phyloP scores from a whole-genome alignment of 805 yeast genomes.

The Cyberlindnera saturnus region DNA sequence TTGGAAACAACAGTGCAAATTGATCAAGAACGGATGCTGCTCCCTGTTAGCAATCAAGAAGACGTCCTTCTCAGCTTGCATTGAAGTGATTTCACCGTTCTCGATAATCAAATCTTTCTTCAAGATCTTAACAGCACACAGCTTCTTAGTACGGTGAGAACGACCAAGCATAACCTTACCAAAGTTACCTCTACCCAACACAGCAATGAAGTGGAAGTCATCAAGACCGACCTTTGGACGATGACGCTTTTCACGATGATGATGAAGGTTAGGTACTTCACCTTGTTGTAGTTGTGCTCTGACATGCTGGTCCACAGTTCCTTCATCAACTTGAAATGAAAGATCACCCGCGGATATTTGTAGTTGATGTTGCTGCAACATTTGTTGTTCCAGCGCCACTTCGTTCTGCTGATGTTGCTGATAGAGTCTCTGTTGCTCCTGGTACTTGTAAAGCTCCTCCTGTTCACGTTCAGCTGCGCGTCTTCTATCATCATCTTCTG shows the following conservation, averaged over 20 bases:
- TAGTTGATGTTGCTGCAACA: conserved; percentile 16
- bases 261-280: conserved; percentile 3
- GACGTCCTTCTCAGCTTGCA: conserved; percentile 90
- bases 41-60: conserved; percentile 78
- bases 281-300: conserved; percentile 2
- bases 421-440: conserved; percentile 7
- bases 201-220: conserved; percentile 91
- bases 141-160: conserved; percentile 68
- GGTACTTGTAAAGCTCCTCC: conserved; percentile 1
- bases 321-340: conserved; percentile 14
- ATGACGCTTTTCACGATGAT: conserved; percentile 26
- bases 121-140: conserved; percentile 94
- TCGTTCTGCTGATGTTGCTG: conserved; percentile 4
- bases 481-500: conserved; percentile 9
- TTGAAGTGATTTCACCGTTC: conserved; percentile 93
- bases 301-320: conserved; percentile 6
- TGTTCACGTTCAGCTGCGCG: conserved; percentile 4
- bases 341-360: conserved; percentile 13
- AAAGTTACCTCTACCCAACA: conserved; percentile 95
- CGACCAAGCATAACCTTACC: conserved; percentile 98
- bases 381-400: conserved; percentile 9
- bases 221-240: conserved; percentile 84
- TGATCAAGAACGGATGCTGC: conserved; percentile 87
- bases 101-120: conserved; percentile 94
- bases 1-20: conserved; percentile 92